Evolutionary conservation across 805 yeast species (phyloP), one percentile per base, ranked within the genome.

Genomic region (Starmera pachycereana): DNA sequence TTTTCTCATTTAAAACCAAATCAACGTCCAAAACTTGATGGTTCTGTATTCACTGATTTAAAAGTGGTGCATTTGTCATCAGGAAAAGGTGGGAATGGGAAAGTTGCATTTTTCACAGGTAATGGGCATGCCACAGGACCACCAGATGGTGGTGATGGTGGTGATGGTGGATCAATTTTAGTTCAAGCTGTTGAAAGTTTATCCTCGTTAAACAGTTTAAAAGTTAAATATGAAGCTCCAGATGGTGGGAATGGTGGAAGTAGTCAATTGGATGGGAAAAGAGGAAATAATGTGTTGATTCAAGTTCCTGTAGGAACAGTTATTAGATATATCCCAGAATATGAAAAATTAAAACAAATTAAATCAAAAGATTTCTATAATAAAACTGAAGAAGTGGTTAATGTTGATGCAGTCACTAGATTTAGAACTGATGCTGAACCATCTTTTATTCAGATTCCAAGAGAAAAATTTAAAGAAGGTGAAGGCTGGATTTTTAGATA

Each of bases 141-240:
- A 0, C 95, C 98, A 0, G 95, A 89, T 59, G 98, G 98, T n/a
- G 98, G 98, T 9, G 97, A 92, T 62, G 98, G 98, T 28, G 98
- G 97, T 5, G 65, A 69, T 44, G 98, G 98, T 18, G 98, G 98
- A 3, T 71, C 80, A 39, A 72, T 92, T 3, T 90, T 81, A 55
- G 75, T 92, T 2, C 85, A 81, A 54, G 96, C 95, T 3, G 78
- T 80, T 2, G 75, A 75, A 37, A 84, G 83, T 18, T 51, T 84
- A 34, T 73, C 78, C 31, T 80, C 92, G 4, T 60, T 92, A 43
- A 87, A 86, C 50, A 76, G 77, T 44, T 52, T 90, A 27, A 72
- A 72, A 44, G 72, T 81, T 31, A 71, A 71, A 12, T 87, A 88
- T 58, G 65, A 65, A 13, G 96, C 97, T 0, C 72, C 69, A 12